Base-by-base conservation (phyloP, 805 yeast species). In the Debaryomyces prosopidis region DNA sequence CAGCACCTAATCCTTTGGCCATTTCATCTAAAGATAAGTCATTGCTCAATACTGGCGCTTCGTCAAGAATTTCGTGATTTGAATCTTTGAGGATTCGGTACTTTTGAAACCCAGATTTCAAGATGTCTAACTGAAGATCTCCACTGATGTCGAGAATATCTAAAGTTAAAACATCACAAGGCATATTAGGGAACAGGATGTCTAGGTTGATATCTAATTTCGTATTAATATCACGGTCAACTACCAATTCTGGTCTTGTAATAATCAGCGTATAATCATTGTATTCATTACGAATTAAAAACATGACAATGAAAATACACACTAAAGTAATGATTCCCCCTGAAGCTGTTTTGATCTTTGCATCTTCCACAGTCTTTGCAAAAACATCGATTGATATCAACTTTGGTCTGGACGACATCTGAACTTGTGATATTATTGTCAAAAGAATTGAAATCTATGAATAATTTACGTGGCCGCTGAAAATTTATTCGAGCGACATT, bases 301-400 rank as follows among this genome's bases (percentile, higher is more conserved):
- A 54, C 17, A 85, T 45, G 14, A 89, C 83, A 2, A 87, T 72
- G 5, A 81, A 41, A 2, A 81, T 57, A 58, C 97, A 86, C 2
- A 80, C 68, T 35, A 94, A 57, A 2, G 98, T 89, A 58, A 94
- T 87, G 20, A 89, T 57, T 2, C 97, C 99, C 43, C 99, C 99
- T 7, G 92, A 77, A 4, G 92, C 77, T 3, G 99, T 94, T 50
- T 87, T 82, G 49, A 94, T 81, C 41, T 88, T 79, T 7, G 96
- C 95, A 63, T 94, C 99, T 59, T 92, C 98, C 30, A 89, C 91
- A 4, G 97, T 88, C 67, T 91, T 92, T 23, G 96, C 80, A 62
- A 92, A 91, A n/a, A 92, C 96, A 66, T 91, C 98, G 47, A 87
- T 70, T 36, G 84, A 80, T 40, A 87, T 61, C 51, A 83, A 65